Conservation (phyloP, 2,329 filamentous ascomycete species). For the Fusarium newnesense region DNA sequence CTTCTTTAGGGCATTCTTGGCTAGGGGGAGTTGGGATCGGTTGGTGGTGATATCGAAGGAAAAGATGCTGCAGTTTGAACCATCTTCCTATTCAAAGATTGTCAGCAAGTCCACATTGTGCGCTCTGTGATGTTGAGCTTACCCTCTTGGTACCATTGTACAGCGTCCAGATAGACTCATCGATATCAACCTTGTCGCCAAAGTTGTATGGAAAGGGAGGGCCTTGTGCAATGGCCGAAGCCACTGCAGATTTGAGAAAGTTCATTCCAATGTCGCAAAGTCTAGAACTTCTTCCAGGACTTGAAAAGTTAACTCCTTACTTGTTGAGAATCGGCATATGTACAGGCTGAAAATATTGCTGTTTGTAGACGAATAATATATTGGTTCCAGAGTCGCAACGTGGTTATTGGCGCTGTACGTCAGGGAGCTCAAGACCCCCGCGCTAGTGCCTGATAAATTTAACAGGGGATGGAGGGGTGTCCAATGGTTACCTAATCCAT, state of each 20-base stretch:
- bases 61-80: conserved; percentile 95
- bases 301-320: not conserved
- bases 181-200: conserved; percentile 90
- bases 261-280: conserved; percentile 71
- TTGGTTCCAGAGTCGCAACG: conserved; percentile 37
- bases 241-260: conserved; percentile 96
- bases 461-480: not conserved
- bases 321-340: not conserved
- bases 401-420: conserved; percentile 39
- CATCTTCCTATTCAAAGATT: conserved; percentile 75
- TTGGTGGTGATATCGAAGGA: conserved; percentile 90
- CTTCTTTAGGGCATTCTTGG: conserved; percentile 94
- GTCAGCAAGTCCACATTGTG: not conserved
- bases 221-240: conserved; percentile 94
- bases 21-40: conserved; percentile 83
- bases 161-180: conserved; percentile 95
- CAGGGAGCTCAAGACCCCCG: conserved; percentile 39
- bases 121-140: conserved; percentile 43
- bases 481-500: conserved; percentile 2
- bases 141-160: conserved; percentile 94
- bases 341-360: conserved; percentile 1
- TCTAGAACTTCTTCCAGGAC: not conserved
- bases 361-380: conserved; percentile 22
- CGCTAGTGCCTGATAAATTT: conserved; percentile 35
- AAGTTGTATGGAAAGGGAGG: conserved; percentile 93